Conservation (phyloP, 805 yeast species). For the Myxozyma udenii region DNA sequence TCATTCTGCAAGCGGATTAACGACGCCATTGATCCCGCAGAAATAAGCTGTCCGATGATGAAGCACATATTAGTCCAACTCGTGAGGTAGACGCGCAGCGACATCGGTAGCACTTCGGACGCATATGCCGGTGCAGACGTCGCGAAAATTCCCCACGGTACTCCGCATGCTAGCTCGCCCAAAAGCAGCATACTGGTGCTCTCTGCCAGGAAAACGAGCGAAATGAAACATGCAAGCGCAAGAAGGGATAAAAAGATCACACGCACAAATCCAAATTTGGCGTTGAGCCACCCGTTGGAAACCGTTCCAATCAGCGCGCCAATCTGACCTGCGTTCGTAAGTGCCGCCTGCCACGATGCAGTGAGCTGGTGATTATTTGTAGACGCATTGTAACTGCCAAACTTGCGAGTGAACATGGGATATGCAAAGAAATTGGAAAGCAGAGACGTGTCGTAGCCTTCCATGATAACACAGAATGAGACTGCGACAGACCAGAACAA, state of each 20-base stretch:
- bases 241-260: constrained; percentile 42
- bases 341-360: constrained; percentile 36
- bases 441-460: constrained; percentile 49
- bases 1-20: no score
- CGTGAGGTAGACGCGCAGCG: constrained; percentile 50
- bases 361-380: constrained; percentile 22
- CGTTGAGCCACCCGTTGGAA: constrained; percentile 46
- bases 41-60: constrained; percentile 56
- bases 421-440: constrained; percentile 44
- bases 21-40: constrained; percentile 55
- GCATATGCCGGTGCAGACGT: constrained; percentile 54
- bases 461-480: constrained; percentile 48
- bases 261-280: constrained; percentile 47
- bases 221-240: constrained; percentile 42
- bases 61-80: constrained; percentile 52
- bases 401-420: constrained; percentile 24
- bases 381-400: constrained; percentile 12
- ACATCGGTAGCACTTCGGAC: constrained; percentile 55
- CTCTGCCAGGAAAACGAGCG: constrained; percentile 49
- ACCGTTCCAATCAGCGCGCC: constrained; percentile 50
- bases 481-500: constrained; percentile 48
- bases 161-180: constrained; percentile 42
- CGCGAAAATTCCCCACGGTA: constrained; percentile 58
- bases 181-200: constrained; percentile 40
- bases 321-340: constrained; percentile 36